phyloP scores from a whole-genome alignment of 164 flowering plant genomes.

The Magnolia sinica region DNA sequence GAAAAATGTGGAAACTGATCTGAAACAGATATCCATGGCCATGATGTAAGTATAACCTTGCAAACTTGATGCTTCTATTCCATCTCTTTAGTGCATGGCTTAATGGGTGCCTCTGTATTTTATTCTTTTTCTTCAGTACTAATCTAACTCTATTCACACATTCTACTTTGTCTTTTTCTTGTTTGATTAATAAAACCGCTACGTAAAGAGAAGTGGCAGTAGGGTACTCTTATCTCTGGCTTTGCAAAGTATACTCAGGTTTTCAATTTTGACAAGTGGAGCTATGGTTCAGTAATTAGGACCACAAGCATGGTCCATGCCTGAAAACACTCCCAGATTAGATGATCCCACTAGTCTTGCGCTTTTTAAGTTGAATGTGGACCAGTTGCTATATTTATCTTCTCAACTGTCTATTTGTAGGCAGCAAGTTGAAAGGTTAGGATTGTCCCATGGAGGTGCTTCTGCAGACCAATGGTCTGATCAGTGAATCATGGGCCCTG shows the following conservation, averaged over 20 bases:
- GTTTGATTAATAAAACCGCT: neutral
- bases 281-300: too few relatives aligned
- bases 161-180: neutral
- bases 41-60: conserved; percentile 60
- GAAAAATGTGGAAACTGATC: conserved; percentile 84
- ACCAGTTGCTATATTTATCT: neutral
- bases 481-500: too few relatives aligned
- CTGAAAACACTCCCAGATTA: neutral
- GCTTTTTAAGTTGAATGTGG: neutral
- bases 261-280: too few relatives aligned
- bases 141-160: neutral
- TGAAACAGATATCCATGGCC: conserved; percentile 91
- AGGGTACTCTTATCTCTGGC: too few relatives aligned
- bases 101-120: neutral
- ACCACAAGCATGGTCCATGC: neutral
- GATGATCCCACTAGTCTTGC: neutral
- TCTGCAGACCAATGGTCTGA: too few relatives aligned
- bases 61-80: neutral
- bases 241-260: too few relatives aligned
- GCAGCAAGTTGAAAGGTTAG: neutral
- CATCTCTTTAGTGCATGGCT: neutral
- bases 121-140: neutral
- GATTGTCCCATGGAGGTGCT: neutral
- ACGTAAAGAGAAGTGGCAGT: neutral
- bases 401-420: neutral